Conservation (phyloP, 2,329 filamentous ascomycete species). For the Verticillium dahliae region DNA sequence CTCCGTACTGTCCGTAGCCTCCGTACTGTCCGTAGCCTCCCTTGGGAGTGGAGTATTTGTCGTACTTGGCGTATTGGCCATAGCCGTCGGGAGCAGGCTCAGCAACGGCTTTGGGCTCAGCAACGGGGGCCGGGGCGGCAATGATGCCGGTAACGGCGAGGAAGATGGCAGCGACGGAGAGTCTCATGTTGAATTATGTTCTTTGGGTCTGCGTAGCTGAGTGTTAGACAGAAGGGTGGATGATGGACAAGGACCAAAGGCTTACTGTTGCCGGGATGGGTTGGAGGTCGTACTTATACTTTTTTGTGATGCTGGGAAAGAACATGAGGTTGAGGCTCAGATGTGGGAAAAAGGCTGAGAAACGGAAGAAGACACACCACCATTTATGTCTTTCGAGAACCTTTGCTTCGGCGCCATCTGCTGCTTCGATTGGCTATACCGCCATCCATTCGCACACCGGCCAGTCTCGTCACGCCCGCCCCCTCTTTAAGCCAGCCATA, state of each 20-base stretch:
- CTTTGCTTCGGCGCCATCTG: not conserved
- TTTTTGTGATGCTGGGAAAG: not conserved
- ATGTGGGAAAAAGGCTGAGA: not conserved
- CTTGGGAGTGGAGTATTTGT: conserved; percentile 2
- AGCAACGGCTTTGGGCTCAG: conserved; percentile 12
- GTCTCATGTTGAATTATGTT: conserved; percentile 20
- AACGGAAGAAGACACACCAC: not conserved
- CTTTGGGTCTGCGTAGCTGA: not conserved
- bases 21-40: conserved; percentile 7
- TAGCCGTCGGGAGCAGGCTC: conserved; percentile 5
- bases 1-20: conserved; percentile 6
- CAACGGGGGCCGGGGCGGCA: conserved; percentile 11
- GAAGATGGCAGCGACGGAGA: conserved; percentile 17
- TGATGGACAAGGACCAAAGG: too few relatives aligned
- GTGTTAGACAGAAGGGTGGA: too few relatives aligned
- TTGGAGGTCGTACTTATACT: not conserved
- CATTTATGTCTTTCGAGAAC: conserved; percentile 1
- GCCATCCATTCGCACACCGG: not conserved
- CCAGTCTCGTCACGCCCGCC: not conserved
- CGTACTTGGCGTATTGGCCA: conserved; percentile 8
- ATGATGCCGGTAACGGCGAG: conserved; percentile 17
- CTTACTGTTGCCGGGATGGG: not conserved
- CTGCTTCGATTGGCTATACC: not conserved
- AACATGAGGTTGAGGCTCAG: not conserved
- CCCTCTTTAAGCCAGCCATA: not conserved